Conservation (phyloP, 345 rosid species). For the Moricandia moricandioides region DNA sequence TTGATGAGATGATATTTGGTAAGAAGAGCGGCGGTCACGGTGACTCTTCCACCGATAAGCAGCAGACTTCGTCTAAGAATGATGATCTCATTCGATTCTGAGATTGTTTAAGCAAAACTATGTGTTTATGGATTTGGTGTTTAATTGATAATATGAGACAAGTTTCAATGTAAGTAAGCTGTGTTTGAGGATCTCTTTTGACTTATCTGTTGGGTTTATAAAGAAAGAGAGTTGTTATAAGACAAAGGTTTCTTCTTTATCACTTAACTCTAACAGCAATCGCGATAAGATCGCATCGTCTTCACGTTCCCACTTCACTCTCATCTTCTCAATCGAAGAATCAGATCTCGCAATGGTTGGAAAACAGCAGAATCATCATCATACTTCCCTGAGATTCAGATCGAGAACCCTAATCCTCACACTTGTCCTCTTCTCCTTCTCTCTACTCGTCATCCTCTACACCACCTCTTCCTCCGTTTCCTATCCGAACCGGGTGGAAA, state of each 20-base stretch:
- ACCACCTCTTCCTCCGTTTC: constrained; percentile 28
- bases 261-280: no score
- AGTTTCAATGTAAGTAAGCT: constrained; percentile 28
- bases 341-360: constrained; percentile 43
- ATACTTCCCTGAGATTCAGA: constrained; percentile 31
- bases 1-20: constrained; percentile 97
- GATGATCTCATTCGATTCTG: constrained; percentile 77
- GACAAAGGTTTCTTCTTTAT: background rate
- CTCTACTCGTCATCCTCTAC: constrained; percentile 32
- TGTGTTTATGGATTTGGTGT: constrained; percentile 17
- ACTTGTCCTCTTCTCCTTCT: constrained; percentile 30
- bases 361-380: constrained; percentile 34
- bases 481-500: constrained; percentile 33
- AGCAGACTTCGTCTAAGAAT: constrained; percentile 60
- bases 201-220: constrained; percentile 1
- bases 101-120: constrained; percentile 19
- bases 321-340: constrained; percentile 8
- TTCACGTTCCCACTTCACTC: background rate
- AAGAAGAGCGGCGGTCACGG: constrained; percentile 57
- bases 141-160: constrained; percentile 15
- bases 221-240: constrained; percentile 3
- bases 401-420: constrained; percentile 41
- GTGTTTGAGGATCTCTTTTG: constrained; percentile 27
- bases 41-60: constrained; percentile 43
- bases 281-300: background rate